A percentile compares a stretch with the other conserved stretches of the same genome.
phyloP scores from a whole-genome alignment of 371 early-diverging fungal species.

The Syncephalastrum racemosum region DNA sequence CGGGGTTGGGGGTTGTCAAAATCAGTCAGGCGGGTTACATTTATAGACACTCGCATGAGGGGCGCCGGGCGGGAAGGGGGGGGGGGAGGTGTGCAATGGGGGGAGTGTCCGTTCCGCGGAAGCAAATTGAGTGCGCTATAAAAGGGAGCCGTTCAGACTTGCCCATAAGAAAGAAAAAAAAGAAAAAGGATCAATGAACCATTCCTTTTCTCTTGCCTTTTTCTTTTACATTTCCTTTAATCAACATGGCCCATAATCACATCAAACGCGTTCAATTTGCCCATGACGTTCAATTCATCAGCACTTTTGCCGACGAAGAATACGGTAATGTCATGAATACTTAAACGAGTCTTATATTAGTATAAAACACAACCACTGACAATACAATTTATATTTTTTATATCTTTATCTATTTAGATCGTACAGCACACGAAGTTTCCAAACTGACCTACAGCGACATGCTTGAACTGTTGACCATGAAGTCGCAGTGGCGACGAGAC shows the following conservation, averaged over 20 bases:
- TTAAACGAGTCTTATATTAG: background rate
- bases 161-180: no score
- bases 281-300: slow-evolving; percentile 34
- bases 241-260: background rate
- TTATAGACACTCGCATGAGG: no score
- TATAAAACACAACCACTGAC: background rate
- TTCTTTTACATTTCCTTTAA: background rate
- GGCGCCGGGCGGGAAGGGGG: no score
- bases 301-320: slow-evolving; percentile 50
- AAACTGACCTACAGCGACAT: slow-evolving; percentile 49
- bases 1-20: no score
- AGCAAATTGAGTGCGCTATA: no score
- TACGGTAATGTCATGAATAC: slow-evolving; percentile 43
- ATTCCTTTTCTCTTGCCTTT: no score
- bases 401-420: slow-evolving; percentile 23
- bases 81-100: no score
- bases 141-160: no score
- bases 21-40: no score
- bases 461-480: slow-evolving; percentile 46
- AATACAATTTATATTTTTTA: background rate
- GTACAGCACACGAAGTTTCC: slow-evolving; percentile 50
- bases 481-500: slow-evolving; percentile 46
- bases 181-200: no score
- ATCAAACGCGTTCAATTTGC: slow-evolving; percentile 46
- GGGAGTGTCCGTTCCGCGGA: no score